These are phyloP conservation scores for Atkinsonella hypoxylon DNA, from an alignment of 2,329 filamentous ascomycete species.

Conservation along the genomic window DNA sequence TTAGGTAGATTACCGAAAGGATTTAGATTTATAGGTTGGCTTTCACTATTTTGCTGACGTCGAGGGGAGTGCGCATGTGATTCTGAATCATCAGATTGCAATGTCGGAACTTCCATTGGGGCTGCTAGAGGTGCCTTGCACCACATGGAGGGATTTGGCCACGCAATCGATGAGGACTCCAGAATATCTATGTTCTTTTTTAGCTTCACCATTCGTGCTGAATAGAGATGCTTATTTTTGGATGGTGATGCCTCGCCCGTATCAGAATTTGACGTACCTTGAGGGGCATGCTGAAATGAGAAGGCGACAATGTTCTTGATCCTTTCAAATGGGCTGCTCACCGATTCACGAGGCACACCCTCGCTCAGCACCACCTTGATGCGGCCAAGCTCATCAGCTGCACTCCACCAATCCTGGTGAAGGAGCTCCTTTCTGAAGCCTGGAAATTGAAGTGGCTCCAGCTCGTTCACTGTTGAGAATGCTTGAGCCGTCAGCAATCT, in stretches of 20 bases:
- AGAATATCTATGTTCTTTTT: conserved; percentile 44
- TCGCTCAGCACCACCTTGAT: conserved; percentile 70
- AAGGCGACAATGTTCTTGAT: conserved; percentile 66
- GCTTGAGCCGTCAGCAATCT: conserved; percentile 20
- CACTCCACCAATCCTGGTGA: conserved; percentile 58
- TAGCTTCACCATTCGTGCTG: neutral
- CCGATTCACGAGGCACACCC: conserved; percentile 47
- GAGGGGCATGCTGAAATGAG: conserved; percentile 74
- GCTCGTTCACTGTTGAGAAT: conserved; percentile 44
- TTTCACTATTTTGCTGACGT: conserved; percentile 13
- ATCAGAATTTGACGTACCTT: conserved; percentile 38
- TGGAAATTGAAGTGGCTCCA: conserved; percentile 58
- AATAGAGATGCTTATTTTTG: neutral
- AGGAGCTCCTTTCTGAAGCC: conserved; percentile 57
- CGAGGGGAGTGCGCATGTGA: conserved; percentile 53
- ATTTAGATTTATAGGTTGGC: conserved; percentile 3
- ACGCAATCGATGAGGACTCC: conserved; percentile 62
- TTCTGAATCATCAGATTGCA: conserved; percentile 35
- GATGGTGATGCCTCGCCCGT: too few relatives aligned
- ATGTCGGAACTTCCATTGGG: conserved; percentile 28
- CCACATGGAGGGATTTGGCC: conserved; percentile 67
- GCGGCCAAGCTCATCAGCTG: conserved; percentile 57
- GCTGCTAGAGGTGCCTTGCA: conserved; percentile 31
- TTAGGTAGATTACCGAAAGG: neutral
- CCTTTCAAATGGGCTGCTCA: conserved; percentile 45